Evolutionary conservation across 257 asterid species (phyloP), one percentile per base, ranked within the genome.

Genomic region (Forsythia viridissima): DNA sequence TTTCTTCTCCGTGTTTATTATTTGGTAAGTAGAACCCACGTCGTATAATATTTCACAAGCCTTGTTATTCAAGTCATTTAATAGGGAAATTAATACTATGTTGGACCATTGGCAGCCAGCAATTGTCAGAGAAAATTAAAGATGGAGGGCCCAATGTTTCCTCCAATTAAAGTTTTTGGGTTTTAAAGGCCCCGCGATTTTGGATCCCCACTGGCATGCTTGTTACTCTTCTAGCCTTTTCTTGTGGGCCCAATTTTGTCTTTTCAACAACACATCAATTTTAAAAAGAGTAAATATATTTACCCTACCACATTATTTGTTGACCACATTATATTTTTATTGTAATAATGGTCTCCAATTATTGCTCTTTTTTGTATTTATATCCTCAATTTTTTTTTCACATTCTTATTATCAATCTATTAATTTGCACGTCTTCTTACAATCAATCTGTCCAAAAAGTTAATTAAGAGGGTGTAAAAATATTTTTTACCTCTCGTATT

Each of bases 61-160:
- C 57, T 48, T 36, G 85, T 77, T 75, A 76, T 51, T 77, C 75
- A 72, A 68, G 72, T 76, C 70, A 84, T 48, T 81, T 13, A 82
- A 79, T 59, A 42, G 77, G 46, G 65, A 44, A 84, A 39, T 85
- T 80, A 79, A 80, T 78, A 71, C 79, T 34, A 12, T 48, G 84
- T 78, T 87, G 94, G 97, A 88, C 94, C 92, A 87, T 77, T 63
- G 79, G 77, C 79, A 83, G 85, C 80, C 82, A 75, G 74, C 15
- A 72, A 74, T 63, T 79, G 73, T 43, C 71, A 72, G 73, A 67
- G 34, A 10, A 59, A 87, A 81, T 88, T 72, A 87, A 88, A 61
- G 73, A 39, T 68, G 55, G 76, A 3, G 63, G 90, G 75, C 88
- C 90, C 90, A 81, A 75, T 77, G 81, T 73, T 79, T 68, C 73